Evolutionary conservation across 2,329 filamentous ascomycete genomes (phyloP).

Genomic region (Zymoseptoria crescenta): DNA sequence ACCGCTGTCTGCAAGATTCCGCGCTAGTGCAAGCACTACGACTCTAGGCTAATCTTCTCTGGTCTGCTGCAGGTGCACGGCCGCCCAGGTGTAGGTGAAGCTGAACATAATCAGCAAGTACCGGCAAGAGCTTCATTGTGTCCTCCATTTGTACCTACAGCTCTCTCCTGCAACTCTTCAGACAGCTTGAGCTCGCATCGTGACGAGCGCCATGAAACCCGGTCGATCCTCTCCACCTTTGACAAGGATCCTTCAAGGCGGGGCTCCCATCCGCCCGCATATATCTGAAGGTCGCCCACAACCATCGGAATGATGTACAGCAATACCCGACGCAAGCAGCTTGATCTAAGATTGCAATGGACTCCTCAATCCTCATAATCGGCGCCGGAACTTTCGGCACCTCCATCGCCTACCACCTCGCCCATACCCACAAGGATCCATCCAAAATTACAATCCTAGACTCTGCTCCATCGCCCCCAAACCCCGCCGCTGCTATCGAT

Average conservation of each 20-base stretch:
- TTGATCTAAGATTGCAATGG: neutral
- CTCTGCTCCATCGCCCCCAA: slow-evolving; percentile 44
- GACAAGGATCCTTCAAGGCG: neutral
- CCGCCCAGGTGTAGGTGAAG: neutral
- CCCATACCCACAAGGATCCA: slow-evolving; percentile 41
- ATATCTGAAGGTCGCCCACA: neutral
- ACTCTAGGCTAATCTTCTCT: too few species aligned
- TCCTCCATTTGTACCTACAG: neutral
- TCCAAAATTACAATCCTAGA: slow-evolving; percentile 52
- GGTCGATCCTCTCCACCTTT: neutral
- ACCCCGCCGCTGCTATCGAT: slow-evolving; percentile 31
- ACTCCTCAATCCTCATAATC: slow-evolving; percentile 18
- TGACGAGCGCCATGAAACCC: neutral
- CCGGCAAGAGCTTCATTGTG: neutral
- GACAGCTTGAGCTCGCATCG: neutral
- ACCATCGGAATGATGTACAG: neutral
- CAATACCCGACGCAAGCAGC: neutral
- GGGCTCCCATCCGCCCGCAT: neutral
- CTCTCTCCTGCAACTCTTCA: neutral
- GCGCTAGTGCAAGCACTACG: too few species aligned
- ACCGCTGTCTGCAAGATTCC: too few species aligned
- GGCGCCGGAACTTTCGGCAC: slow-evolving; percentile 22
- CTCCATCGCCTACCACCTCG: slow-evolving; percentile 18
- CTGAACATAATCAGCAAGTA: neutral
- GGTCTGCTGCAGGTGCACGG: too few species aligned